Evolutionary conservation across 2,329 filamentous ascomycete genomes (phyloP).

Genomic region (Epichloe elymi): DNA sequence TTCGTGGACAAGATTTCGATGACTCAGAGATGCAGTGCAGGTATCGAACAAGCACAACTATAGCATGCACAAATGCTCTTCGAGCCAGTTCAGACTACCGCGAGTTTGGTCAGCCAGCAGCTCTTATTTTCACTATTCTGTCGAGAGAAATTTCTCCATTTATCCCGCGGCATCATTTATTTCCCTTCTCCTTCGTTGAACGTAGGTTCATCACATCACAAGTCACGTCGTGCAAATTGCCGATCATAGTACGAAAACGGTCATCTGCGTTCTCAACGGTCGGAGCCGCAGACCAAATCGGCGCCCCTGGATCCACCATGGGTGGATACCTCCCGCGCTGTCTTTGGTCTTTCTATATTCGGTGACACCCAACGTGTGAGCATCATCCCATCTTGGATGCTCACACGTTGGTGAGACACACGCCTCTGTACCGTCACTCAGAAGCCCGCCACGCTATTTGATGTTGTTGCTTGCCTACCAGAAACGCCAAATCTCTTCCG

Average conservation of each 20-base stretch:
- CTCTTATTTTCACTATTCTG: no score
- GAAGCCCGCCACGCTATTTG: neutral
- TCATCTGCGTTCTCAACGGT: neutral
- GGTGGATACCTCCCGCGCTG: neutral
- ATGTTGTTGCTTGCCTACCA: no score
- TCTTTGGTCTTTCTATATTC: neutral
- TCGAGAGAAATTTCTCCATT: neutral
- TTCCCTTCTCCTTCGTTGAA: neutral
- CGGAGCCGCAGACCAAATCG: neutral
- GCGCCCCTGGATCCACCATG: neutral
- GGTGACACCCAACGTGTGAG: neutral
- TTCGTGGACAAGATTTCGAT: no score
- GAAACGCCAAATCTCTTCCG: no score
- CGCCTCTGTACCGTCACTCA: neutral
- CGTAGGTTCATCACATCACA: neutral
- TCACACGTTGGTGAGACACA: slow-evolving; percentile 1
- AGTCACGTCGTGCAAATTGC: neutral
- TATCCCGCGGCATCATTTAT: neutral
- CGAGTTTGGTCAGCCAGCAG: neutral
- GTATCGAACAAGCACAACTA: neutral
- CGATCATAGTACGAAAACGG: neutral
- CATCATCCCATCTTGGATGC: neutral
- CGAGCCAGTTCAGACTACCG: neutral
- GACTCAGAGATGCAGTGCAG: no score
- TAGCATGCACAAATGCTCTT: neutral